phyloP scores from a whole-genome alignment of 2,329 filamentous ascomycete genomes.

The Cytospora chrysosperma region DNA sequence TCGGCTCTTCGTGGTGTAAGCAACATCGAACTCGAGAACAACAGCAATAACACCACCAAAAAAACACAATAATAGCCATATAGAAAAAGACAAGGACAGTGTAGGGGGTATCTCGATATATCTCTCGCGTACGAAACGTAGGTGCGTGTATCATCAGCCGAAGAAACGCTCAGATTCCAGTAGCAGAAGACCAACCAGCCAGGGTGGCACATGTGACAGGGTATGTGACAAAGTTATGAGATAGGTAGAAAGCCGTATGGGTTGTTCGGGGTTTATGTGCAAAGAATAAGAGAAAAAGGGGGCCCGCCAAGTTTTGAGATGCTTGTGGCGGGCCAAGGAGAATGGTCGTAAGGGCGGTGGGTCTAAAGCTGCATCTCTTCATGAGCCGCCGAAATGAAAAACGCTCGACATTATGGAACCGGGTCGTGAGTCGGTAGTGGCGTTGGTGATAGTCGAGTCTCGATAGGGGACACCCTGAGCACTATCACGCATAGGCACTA shows the following conservation, averaged over 20 bases:
- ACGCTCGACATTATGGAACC: conserved; percentile 25
- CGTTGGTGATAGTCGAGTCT: conserved; percentile 20
- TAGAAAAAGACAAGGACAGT: conserved; percentile 9
- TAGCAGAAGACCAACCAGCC: conserved; percentile 22
- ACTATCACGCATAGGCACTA: conserved; percentile 21
- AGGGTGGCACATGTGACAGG: conserved; percentile 1
- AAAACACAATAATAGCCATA: not conserved
- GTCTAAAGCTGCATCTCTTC: not conserved
- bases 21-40: not conserved
- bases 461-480: conserved; percentile 14
- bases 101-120: conserved; percentile 25
- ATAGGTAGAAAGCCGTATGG: conserved; percentile 5
- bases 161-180: conserved; percentile 22
- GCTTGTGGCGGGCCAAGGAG: not conserved
- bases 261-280: not conserved
- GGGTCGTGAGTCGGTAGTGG: conserved; percentile 19
- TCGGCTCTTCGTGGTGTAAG: conserved; percentile 11
- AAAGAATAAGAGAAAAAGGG: conserved; percentile 4
- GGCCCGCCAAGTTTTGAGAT: not conserved
- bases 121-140: conserved; percentile 25
- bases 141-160: conserved; percentile 24
- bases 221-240: conserved; percentile 7
- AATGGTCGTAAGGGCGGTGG: not conserved
- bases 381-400: conserved; percentile 25
- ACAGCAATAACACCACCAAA: not conserved